These are phyloP conservation scores for Chytriomyces hyalinus DNA, from an alignment of 192 early-diverging fungal genomes.

Conservation along the genomic window DNA sequence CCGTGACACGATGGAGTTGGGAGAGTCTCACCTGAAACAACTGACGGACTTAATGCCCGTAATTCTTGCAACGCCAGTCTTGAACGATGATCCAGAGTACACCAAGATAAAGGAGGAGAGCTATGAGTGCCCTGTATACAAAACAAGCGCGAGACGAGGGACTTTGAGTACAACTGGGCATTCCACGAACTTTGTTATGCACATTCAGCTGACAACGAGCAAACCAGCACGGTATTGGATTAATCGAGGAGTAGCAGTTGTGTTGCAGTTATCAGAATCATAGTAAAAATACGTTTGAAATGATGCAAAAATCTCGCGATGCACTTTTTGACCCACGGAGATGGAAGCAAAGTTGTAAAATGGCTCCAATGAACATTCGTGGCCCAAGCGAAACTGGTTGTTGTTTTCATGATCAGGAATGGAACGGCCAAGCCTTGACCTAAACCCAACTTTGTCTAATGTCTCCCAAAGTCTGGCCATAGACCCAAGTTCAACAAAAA, in stretches of 20 bases:
- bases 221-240: slow-evolving; percentile 58
- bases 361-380: too few relatives aligned
- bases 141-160: slow-evolving; percentile 62
- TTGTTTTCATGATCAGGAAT: too few relatives aligned
- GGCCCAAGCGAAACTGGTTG: too few relatives aligned
- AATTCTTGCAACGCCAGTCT: slow-evolving; percentile 54
- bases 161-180: slow-evolving; percentile 68
- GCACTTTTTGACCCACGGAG: too few relatives aligned
- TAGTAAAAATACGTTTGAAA: background rate
- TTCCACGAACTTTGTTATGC: slow-evolving; percentile 66
- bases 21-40: slow-evolving; percentile 57
- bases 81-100: slow-evolving; percentile 52
- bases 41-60: slow-evolving; percentile 64
- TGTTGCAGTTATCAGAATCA: slow-evolving; percentile 42
- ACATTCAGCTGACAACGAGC: slow-evolving; percentile 50
- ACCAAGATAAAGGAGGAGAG: slow-evolving; percentile 29
- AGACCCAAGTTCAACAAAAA: too few relatives aligned
- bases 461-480: too few relatives aligned
- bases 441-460: too few relatives aligned
- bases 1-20: slow-evolving; percentile 41
- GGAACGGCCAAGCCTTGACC: too few relatives aligned
- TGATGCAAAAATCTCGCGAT: too few relatives aligned
- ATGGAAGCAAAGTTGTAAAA: too few relatives aligned
- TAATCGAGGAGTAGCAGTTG: slow-evolving; percentile 57
- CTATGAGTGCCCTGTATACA: slow-evolving; percentile 69